These are phyloP conservation scores for Phallus indusiatus DNA, from an alignment of 768 basidiomycete genomes.

Conservation along the genomic window DNA sequence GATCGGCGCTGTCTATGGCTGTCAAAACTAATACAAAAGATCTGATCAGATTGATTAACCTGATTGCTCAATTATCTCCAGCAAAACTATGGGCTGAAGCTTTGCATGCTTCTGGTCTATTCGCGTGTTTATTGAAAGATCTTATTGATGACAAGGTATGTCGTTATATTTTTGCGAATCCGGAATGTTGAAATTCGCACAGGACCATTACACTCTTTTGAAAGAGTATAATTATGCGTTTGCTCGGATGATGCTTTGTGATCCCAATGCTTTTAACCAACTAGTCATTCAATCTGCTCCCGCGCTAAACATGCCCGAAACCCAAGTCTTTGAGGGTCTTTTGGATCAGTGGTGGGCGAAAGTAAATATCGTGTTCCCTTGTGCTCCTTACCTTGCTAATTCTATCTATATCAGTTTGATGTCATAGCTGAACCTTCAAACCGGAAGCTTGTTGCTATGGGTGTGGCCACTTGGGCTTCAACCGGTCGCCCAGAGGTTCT, in stretches of 20 bases:
- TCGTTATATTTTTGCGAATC: background rate
- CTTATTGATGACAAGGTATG: slow-evolving; percentile 60
- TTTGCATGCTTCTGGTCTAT: slow-evolving; percentile 67
- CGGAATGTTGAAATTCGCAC: too few species aligned
- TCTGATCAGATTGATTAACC: slow-evolving; percentile 46
- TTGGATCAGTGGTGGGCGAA: slow-evolving; percentile 79
- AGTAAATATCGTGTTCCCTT: slow-evolving; percentile 30
- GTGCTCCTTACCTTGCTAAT: background rate
- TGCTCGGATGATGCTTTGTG: slow-evolving; percentile 60
- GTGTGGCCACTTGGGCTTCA: slow-evolving; percentile 65
- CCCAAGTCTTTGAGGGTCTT: slow-evolving; percentile 51
- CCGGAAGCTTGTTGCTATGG: slow-evolving; percentile 79
- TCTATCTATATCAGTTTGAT: slow-evolving; percentile 74
- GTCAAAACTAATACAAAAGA: slow-evolving; percentile 53
- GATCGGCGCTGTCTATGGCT: slow-evolving; percentile 38
- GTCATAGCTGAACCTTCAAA: slow-evolving; percentile 80
- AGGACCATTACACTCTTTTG: slow-evolving; percentile 21
- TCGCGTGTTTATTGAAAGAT: slow-evolving; percentile 48
- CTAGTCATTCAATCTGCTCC: slow-evolving; percentile 57
- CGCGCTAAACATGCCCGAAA: slow-evolving; percentile 37
- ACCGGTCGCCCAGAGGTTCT: slow-evolving; percentile 70
- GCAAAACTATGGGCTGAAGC: slow-evolving; percentile 60
- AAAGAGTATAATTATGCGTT: slow-evolving; percentile 68
- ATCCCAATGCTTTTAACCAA: slow-evolving; percentile 58
- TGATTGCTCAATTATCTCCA: slow-evolving; percentile 57